Evolutionary conservation across 2,329 filamentous ascomycete species (phyloP), one percentile per base, ranked within the genome.

Genomic region (Colletotrichum echinochloae): DNA sequence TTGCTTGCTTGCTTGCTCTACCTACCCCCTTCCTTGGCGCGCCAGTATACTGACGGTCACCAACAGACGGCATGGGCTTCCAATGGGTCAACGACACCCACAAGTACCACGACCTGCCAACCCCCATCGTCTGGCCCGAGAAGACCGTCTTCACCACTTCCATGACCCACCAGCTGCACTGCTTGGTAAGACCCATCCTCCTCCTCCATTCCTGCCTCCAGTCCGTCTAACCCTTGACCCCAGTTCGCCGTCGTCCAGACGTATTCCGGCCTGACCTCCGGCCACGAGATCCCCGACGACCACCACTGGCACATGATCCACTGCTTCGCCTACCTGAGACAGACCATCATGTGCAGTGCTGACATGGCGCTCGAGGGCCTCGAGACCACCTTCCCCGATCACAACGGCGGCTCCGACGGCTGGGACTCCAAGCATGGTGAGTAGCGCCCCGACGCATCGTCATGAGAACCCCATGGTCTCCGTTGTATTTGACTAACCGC

Each of bases 281-380:
- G 78, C 67, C 79, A 81, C 71, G 73, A 78, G 54, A 77, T 84
- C 46, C 82, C 82, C 23, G 78, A 81, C 30, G 82, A 84, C 72
- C 81, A 83, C 75, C 81, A 84, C 75, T 83, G 72, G 81, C 83
- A 85, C 75, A 83, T 85, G 78, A 81, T 82, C 63, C 83, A 85
- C 77, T 85, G 83, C 78, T 83, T 85, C 75, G 81, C 83, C 73
- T 85, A 85, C 75, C 80, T 85, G 76, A 78, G 83, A 14, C 81
- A 85, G 74, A 81, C 81, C 48, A 81, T 85, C 70, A 81, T 84
- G 79, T 85, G 83, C 75, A 80, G 77, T 35, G 81, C 82, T 61
- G 83, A 85, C 71, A 83, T 82, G 69, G 82, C 83, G 1, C 76
- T 85, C 55, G 83, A 85, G 76, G 83, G 83, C 44, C 79, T 80